Conservation (phyloP, 805 yeast species). For the Saccharomyces paradoxus region DNA sequence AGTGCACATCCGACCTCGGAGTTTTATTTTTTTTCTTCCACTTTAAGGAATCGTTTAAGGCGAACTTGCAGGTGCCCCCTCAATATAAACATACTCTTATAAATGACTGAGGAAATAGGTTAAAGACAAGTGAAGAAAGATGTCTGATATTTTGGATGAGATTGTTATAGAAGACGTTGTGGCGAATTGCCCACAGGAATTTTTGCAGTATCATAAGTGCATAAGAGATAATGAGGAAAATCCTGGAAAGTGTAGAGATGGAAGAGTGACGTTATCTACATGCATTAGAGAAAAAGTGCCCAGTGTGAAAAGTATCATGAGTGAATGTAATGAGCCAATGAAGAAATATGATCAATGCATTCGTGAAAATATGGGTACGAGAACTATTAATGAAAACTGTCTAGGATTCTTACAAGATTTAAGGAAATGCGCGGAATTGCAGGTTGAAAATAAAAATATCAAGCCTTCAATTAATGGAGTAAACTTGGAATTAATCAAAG, state of each 20-base stretch:
- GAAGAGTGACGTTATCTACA: slow-evolving; percentile 48
- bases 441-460: slow-evolving; percentile 9
- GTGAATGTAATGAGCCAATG: slow-evolving; percentile 49
- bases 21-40: neutral
- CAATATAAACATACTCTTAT: neutral
- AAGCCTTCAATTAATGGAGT: slow-evolving; percentile 17
- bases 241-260: slow-evolving; percentile 41
- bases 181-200: slow-evolving; percentile 63
- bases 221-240: slow-evolving; percentile 49
- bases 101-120: neutral
- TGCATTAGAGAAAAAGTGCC: slow-evolving; percentile 66
- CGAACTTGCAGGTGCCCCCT: neutral
- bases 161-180: slow-evolving; percentile 74
- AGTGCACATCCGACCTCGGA: neutral
- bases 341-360: slow-evolving; percentile 62
- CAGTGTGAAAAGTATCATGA: slow-evolving; percentile 59
- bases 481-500: slow-evolving; percentile 1
- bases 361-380: slow-evolving; percentile 33
- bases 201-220: slow-evolving; percentile 67
- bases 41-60: neutral
- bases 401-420: slow-evolving; percentile 43
- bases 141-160: slow-evolving; percentile 49
- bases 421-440: slow-evolving; percentile 49
- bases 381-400: slow-evolving; percentile 43
- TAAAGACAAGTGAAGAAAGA: neutral